Base-by-base conservation (phyloP, 164 flowering plant species). In the Liriodendron chinense region DNA sequence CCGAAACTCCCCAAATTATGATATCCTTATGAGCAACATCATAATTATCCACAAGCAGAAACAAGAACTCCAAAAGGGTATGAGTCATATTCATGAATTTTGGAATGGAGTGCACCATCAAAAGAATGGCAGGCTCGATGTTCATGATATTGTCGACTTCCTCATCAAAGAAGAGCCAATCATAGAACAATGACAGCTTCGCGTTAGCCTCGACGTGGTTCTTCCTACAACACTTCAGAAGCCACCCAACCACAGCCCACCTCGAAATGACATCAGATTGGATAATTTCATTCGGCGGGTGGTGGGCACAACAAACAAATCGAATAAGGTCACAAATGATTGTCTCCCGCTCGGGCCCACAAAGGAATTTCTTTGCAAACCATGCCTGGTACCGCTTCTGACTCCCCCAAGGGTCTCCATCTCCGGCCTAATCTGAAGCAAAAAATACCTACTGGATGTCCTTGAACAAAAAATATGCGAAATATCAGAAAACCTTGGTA, bases 211-310 rank as follows among this genome's bases (percentile, higher is more conserved):
- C 91, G 23, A 84, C 73, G 63, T 91, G 82, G 72, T 78, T 87
- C 81, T 85, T 90, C 81, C 82, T 75, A 78, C 94, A 89, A 65
- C 76, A 82, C 75, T 82, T 89, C 28, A 96, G 76, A 47, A 96
- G 80, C 99, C 99, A 96, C 78, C 98, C 99, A 18, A 93, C 82
- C n/a, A 92, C 85, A 66, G 93, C 96, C 98, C 99, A 96, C 79
- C 99, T 94, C 0, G 89, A 94, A 73, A 91, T 83, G 9, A 96
- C 78, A 73, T 86, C 85, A 2, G 98, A 94, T 59, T 88, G 93
- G 67, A 94, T 85, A 59, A 90, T 82, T 80, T 92, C 93, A 80
- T 91, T 89, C 20, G 95, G 64, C 0, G 99, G 99, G 74, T 96
- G 97, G 72, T 88, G 94, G 9, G 92, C 87, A 82, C 98, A 94